These are phyloP conservation scores for Xylariomycetidae sp. DNA, from an alignment of 2,329 filamentous ascomycete genomes.

Conservation along the genomic window DNA sequence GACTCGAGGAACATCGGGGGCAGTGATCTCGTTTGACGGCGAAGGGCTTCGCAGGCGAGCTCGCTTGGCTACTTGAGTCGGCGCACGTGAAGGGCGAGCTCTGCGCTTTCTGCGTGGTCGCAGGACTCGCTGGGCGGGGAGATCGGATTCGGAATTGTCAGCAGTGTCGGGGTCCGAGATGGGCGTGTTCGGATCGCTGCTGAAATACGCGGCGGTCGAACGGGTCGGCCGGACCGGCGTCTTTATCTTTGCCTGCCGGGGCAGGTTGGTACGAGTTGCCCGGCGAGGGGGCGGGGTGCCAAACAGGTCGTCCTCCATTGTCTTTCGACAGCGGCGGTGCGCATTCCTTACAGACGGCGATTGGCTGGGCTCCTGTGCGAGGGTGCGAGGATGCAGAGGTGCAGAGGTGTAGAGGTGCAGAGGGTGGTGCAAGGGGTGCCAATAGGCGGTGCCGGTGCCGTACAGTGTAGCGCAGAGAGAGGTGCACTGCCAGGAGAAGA, in stretches of 20 bases:
- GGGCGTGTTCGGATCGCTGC: conserved; percentile 5
- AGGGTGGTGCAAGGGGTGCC: too few relatives aligned
- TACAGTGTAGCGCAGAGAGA: too few relatives aligned
- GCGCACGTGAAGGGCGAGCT: not conserved
- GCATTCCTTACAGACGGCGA: too few relatives aligned
- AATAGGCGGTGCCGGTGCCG: too few relatives aligned
- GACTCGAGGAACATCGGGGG: conserved; percentile 35
- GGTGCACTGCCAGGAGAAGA: too few relatives aligned
- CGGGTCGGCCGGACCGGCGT: conserved; percentile 18
- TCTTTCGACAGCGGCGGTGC: too few relatives aligned
- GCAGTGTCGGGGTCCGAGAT: conserved; percentile 8
- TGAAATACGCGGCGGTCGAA: conserved; percentile 20
- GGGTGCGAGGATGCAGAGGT: too few relatives aligned
- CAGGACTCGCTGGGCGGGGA: conserved; percentile 2
- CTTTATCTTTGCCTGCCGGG: conserved; percentile 24
- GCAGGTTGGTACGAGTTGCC: conserved; percentile 20
- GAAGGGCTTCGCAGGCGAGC: conserved; percentile 4
- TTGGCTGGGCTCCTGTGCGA: too few relatives aligned
- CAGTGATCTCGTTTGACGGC: conserved; percentile 2
- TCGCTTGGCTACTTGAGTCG: conserved; percentile 7
- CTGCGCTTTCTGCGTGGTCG: conserved; percentile 7
- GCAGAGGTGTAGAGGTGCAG: too few relatives aligned
- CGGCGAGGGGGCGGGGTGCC: conserved; percentile 11
- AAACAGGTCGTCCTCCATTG: conserved; percentile 15
- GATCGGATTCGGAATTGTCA: conserved; percentile 8